Conservation (phyloP, 2,329 filamentous ascomycete species). For the Verticillium dahliae region DNA sequence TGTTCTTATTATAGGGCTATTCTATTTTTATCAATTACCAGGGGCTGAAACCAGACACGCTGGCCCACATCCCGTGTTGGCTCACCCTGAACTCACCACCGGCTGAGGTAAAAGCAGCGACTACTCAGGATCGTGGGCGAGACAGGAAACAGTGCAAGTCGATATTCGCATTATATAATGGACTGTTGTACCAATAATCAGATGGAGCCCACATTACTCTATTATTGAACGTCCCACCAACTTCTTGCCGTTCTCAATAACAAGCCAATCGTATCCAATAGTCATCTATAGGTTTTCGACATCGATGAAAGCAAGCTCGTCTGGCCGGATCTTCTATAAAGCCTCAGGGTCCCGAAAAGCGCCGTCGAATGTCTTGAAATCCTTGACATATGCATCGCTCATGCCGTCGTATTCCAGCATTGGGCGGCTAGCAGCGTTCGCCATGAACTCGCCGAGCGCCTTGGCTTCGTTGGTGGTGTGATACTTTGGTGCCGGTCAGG, state of each 20-base stretch:
- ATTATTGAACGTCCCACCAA: not conserved
- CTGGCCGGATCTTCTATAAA: not conserved
- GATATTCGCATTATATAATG: no score
- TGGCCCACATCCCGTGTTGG: no score
- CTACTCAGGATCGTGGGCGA: no score
- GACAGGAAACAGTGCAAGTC: no score
- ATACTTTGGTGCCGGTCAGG: not conserved
- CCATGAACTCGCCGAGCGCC: not conserved
- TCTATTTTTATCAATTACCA: no score
- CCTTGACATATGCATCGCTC: not conserved
- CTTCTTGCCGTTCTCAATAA: not conserved
- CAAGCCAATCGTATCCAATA: not conserved
- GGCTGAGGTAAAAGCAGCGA: no score
- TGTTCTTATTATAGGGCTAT: no score
- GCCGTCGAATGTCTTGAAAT: not conserved
- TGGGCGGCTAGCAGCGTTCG: not conserved
- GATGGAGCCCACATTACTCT: not conserved
- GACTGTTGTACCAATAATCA: not conserved
- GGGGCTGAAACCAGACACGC: no score
- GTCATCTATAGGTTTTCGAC: not conserved
- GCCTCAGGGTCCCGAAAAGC: not conserved
- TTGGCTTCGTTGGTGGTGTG: not conserved
- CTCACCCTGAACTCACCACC: no score
- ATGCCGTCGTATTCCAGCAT: not conserved
- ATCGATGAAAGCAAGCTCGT: not conserved